Conservation (phyloP, 2,329 filamentous ascomycete species). For the Nemania sp. region DNA sequence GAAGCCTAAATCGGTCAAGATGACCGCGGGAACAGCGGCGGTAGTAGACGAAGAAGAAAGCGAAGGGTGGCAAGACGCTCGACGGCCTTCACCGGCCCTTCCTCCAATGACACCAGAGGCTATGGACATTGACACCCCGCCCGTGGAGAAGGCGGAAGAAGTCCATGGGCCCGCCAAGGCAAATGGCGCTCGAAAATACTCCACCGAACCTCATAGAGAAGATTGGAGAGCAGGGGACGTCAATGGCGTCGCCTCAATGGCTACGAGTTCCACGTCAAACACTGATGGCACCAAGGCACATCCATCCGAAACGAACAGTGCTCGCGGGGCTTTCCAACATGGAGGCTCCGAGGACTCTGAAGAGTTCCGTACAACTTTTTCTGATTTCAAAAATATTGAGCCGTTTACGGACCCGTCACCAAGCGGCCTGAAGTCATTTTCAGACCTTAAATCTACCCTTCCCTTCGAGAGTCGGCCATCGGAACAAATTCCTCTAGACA, state of each 20-base stretch:
- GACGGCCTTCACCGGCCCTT: slow-evolving; percentile 35
- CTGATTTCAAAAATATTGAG: slow-evolving; percentile 67
- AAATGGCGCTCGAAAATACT: slow-evolving; percentile 63
- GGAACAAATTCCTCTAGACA: slow-evolving; percentile 53
- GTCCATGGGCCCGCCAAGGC: slow-evolving; percentile 45
- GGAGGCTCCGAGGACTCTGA: slow-evolving; percentile 68
- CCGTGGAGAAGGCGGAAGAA: slow-evolving; percentile 51
- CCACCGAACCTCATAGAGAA: slow-evolving; percentile 68
- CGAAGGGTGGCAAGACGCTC: slow-evolving; percentile 51
- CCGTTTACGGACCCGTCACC: slow-evolving; percentile 61
- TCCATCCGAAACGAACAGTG: slow-evolving; percentile 37
- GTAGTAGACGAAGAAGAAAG: slow-evolving; percentile 62
- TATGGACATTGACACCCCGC: slow-evolving; percentile 73
- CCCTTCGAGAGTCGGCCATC: slow-evolving; percentile 68
- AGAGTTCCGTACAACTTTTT: slow-evolving; percentile 65
- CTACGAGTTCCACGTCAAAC: slow-evolving; percentile 38
- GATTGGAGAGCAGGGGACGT: slow-evolving; percentile 69
- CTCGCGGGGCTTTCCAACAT: slow-evolving; percentile 51
- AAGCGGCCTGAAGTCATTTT: slow-evolving; percentile 65
- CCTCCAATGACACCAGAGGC: slow-evolving; percentile 57
- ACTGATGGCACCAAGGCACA: slow-evolving; percentile 45
- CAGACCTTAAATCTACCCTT: slow-evolving; percentile 67
- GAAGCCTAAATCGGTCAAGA: slow-evolving; percentile 70
- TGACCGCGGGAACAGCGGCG: slow-evolving; percentile 59
- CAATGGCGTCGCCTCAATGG: slow-evolving; percentile 46